Base-by-base conservation (phyloP, 371 early-diverging fungal genomes). In the Mortierella sp. region DNA sequence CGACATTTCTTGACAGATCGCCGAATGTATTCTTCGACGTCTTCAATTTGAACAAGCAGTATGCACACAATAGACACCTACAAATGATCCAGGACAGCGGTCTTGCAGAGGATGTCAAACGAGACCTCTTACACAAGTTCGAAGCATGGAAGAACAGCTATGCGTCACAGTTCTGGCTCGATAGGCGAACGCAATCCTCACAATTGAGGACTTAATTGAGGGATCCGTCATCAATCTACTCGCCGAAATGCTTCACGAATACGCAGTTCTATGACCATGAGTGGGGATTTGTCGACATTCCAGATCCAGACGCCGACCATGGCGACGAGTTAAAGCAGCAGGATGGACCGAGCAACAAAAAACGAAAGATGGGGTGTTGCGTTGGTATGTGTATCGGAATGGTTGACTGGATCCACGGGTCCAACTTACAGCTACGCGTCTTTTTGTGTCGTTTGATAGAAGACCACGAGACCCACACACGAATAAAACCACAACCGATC, bases 91-190 rank as follows among this genome's bases (percentile, higher is more conserved):
- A 41, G 49, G 28, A 56, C 64, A 21, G 64, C 43, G 27, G 30
- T 42, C 28, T 64, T 21, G 21, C 48, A 42, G 18, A 13, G 23
- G 39, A 54, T 34, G 30, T 28, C 57, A 64, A 64, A 56, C 27
- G 23, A 30, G 30, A 49, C 56, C 56, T 64, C 16, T n/a, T 64
- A 18, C 48, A 13, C 0, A 64, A 50, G 28, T 64, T 65, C 41
- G 48, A 58, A 47, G 46, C 46, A 0, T 65, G 66, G 66, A 64
- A 64, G 58, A 24, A 16, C n/a, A 26, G 51, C 45, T 30, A 64
- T 56, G 64, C 43, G 41, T 42, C 0, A 28, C 51, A 50, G 31
- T 56, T 64, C 57, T 64, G 64, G 64, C 57, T 64, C 47, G 52
- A 64, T 45, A 50, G 48, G 50, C 42, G 14, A 55, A 56, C 31